A percentile compares a stretch with the other conserved stretches of the same genome.
Evolutionary conservation across 1,284 basidiomycete species (phyloP).

Genomic region (Trichosporon faecale): DNA sequence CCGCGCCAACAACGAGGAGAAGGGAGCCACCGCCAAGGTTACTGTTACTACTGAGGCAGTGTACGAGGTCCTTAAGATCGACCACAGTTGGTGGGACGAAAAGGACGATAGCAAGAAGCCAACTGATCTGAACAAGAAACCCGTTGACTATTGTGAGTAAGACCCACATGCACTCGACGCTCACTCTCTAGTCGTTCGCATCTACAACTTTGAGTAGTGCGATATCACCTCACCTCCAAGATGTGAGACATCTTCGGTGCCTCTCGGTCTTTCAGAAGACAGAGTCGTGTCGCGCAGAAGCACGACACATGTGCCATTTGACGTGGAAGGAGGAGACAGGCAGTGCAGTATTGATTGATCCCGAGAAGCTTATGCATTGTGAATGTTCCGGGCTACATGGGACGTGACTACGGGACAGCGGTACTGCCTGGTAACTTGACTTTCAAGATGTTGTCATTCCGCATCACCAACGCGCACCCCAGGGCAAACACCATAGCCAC

Average conservation of each 20-base stretch:
- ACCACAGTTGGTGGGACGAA: neutral
- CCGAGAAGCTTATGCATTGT: no score
- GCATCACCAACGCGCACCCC: conserved; percentile 32
- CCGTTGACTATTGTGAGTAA: neutral
- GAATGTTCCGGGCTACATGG: no score
- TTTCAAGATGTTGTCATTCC: conserved; percentile 41
- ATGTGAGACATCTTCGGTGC: no score
- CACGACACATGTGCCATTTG: no score
- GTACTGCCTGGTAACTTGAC: conserved; percentile 22
- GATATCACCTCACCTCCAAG: neutral
- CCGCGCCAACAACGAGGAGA: neutral
- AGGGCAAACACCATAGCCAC: conserved; percentile 35
- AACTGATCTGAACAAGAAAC: neutral
- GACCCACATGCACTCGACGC: neutral
- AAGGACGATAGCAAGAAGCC: neutral
- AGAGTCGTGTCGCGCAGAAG: no score
- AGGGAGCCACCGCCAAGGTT: neutral
- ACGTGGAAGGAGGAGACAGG: no score
- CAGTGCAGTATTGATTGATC: no score
- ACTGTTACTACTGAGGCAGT: neutral
- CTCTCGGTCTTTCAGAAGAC: no score
- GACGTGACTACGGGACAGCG: neutral
- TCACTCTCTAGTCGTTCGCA: neutral
- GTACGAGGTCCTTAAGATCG: neutral
- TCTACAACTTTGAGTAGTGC: neutral